phyloP scores from a whole-genome alignment of 108 stramenopile species.

The Nannochloropsis granulata region DNA sequence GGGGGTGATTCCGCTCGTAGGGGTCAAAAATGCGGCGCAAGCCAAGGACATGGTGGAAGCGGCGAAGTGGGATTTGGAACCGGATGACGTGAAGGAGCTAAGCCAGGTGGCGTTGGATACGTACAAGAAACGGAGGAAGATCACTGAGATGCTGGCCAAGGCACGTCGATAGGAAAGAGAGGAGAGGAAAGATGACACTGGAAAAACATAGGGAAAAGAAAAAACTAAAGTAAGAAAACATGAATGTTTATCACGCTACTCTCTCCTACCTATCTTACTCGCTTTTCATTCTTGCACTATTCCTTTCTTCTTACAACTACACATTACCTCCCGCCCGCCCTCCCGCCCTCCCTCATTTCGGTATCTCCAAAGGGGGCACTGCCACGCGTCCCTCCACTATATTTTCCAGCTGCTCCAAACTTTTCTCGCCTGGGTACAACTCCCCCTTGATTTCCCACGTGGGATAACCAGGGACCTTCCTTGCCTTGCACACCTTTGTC shows the following conservation, averaged over 20 bases:
- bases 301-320: background rate
- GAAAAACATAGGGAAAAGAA: no score
- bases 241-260: no score
- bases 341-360: background rate
- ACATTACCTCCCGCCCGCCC: background rate
- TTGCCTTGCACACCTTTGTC: conserved; percentile 48
- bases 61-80: background rate
- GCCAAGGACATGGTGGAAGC: conserved; percentile 13
- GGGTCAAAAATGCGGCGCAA: conserved; percentile 9
- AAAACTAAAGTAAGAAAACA: no score
- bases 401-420: conserved; percentile 62
- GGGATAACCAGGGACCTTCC: conserved; percentile 76
- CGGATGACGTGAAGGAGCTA: background rate
- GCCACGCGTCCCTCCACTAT: background rate
- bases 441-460: conserved; percentile 88
- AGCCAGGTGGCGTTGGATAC: background rate
- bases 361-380: background rate
- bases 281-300: no score
- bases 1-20: conserved; percentile 12
- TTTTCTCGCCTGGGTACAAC: conserved; percentile 74
- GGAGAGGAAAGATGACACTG: background rate
- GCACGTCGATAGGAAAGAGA: background rate
- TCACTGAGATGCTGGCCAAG: background rate
- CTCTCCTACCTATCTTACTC: no score
- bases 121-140: background rate